These are phyloP conservation scores for Xerocomellus amylosporus DNA, from an alignment of 768 basidiomycete species.

Conservation along the genomic window DNA sequence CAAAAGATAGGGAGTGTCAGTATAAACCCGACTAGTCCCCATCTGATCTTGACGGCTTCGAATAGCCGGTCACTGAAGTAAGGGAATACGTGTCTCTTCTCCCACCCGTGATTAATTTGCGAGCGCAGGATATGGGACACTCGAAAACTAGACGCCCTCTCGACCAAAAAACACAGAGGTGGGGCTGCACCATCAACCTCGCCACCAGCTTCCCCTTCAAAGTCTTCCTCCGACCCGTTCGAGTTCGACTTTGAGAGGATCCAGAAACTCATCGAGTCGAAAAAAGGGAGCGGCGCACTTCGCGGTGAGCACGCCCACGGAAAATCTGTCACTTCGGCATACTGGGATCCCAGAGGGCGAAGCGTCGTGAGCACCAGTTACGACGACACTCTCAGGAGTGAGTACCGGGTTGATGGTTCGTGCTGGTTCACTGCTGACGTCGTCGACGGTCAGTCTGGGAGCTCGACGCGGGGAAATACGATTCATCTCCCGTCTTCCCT, in stretches of 20 bases:
- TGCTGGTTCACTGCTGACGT: conserved; percentile 8
- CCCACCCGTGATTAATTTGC: background rate
- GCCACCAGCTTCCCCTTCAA: conserved; percentile 23
- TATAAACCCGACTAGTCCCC: conserved; percentile 66
- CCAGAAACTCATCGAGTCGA: conserved; percentile 48
- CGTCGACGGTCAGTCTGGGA: conserved; percentile 64
- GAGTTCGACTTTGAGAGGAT: conserved; percentile 44
- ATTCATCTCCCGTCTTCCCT: conserved; percentile 49
- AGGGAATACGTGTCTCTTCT: conserved; percentile 13
- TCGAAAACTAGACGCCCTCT: conserved; percentile 55
- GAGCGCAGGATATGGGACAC: conserved; percentile 72
- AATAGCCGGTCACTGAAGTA: conserved; percentile 73
- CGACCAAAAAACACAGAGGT: conserved; percentile 18
- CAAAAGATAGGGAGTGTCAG: conserved; percentile 79
- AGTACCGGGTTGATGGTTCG: conserved; percentile 24
- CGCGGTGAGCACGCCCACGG: conserved; percentile 67
- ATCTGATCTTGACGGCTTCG: conserved; percentile 71
- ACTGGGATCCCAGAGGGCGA: conserved; percentile 81
- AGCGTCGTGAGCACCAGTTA: conserved; percentile 83
- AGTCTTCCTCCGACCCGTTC: conserved; percentile 12
- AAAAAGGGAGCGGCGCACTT: conserved; percentile 51
- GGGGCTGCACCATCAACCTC: conserved; percentile 27
- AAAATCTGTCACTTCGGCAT: conserved; percentile 79
- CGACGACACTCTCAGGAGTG: conserved; percentile 72
- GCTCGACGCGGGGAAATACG: conserved; percentile 50